Conservation (phyloP, 768 basidiomycete genomes). For the Auricularia auricula-judae region DNA sequence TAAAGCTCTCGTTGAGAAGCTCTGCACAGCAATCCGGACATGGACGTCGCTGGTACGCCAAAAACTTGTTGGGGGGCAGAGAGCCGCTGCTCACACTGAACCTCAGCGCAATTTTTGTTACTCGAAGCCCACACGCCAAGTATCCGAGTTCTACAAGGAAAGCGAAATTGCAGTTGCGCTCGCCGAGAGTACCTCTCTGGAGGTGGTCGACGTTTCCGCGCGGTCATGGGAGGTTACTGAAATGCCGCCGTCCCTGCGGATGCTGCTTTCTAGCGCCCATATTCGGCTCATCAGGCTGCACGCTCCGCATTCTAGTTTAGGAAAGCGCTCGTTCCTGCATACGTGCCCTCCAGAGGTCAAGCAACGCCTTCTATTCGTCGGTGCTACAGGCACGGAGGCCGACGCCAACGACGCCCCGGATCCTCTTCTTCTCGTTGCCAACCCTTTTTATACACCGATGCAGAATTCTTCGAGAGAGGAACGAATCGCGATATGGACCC, state of each 20-base stretch:
- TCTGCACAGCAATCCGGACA: neutral
- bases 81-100: neutral
- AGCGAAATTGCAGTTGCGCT: no score
- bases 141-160: neutral
- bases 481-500: neutral
- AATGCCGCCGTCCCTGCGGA: no score
- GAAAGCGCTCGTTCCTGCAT: no score
- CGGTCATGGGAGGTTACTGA: no score
- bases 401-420: neutral
- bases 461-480: neutral
- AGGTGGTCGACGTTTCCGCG: no score
- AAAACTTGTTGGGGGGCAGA: neutral
- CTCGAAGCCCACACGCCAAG: neutral
- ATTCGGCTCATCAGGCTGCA: no score
- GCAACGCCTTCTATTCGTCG: neutral
- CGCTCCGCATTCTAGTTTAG: no score
- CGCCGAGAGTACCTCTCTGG: no score
- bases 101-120: neutral
- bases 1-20: neutral
- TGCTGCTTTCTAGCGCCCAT: no score
- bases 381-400: neutral
- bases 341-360: neutral
- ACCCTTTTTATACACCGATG: neutral
- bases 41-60: neutral
- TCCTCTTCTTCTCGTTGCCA: neutral